phyloP scores from a whole-genome alignment of 1,139 yeast genomes.

The Schwanniomyces etchellsii region DNA sequence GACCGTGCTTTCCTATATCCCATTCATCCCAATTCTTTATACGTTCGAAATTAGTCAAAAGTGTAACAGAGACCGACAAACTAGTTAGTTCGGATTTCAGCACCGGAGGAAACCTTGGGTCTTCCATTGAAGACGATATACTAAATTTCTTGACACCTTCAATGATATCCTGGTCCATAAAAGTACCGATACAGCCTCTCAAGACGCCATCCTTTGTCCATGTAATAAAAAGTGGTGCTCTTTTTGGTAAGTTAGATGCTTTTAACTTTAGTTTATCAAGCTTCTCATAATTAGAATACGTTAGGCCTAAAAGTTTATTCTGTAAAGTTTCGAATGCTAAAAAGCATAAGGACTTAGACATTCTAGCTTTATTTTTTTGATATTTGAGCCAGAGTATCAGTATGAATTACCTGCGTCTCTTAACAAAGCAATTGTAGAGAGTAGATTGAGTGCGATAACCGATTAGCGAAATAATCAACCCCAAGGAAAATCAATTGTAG shows the following conservation, averaged over 20 bases:
- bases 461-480: no score
- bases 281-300: conserved; percentile 12
- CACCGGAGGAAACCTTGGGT: conserved; percentile 74
- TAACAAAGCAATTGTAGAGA: no score
- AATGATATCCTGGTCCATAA: conserved; percentile 41
- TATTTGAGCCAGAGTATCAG: background rate
- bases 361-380: conserved; percentile 4
- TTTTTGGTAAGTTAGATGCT: conserved; percentile 35
- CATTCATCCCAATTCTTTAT: conserved; percentile 57
- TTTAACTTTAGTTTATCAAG: conserved; percentile 11
- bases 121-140: conserved; percentile 64
- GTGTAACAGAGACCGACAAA: conserved; percentile 50
- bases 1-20: conserved; percentile 80
- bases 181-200: conserved; percentile 94
- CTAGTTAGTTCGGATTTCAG: conserved; percentile 44
- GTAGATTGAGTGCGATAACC: no score
- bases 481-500: no score
- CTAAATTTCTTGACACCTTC: conserved; percentile 62
- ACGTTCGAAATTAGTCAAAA: conserved; percentile 55
- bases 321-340: conserved; percentile 34
- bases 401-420: no score
- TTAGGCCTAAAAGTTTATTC: conserved; percentile 13
- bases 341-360: conserved; percentile 33
- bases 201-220: conserved; percentile 63
- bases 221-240: conserved; percentile 70